Evolutionary conservation across 768 basidiomycete genomes (phyloP), one percentile per base, ranked within the genome.

Genomic region (Panellus pusillus): DNA sequence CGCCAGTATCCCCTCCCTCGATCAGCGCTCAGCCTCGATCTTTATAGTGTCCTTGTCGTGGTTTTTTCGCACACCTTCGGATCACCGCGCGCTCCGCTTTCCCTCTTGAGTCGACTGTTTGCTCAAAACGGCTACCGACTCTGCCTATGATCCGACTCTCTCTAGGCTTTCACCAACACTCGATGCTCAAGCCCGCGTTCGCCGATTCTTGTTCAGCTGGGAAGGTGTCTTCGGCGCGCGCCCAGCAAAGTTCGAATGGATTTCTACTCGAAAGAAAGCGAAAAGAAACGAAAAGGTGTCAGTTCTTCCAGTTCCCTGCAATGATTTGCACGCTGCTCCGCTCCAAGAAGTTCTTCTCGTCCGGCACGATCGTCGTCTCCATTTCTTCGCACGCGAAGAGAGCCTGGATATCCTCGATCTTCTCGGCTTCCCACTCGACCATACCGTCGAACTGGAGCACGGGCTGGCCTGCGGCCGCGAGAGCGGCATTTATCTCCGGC

Each of bases 151-250:
- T n/a, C n/a, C n/a, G n/a, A n/a, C n/a, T n/a, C n/a, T n/a, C n/a
- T n/a, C n/a, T n/a, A n/a, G n/a, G n/a, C n/a, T n/a, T n/a, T n/a
- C n/a, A n/a, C n/a, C n/a, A n/a, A n/a, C n/a, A n/a, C n/a, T n/a
- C n/a, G n/a, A n/a, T n/a, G n/a, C n/a, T n/a, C n/a, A n/a, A n/a
- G n/a, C n/a, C n/a, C n/a, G n/a, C n/a, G n/a, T n/a, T n/a, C n/a
- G n/a, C n/a, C n/a, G n/a, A n/a, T n/a, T n/a, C n/a, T n/a, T n/a
- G n/a, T n/a, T n/a, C n/a, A n/a, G n/a, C n/a, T n/a, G n/a, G n/a
- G n/a, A n/a, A n/a, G n/a, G n/a, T n/a, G n/a, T n/a, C n/a, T 96
- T 96, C 65, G 94, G 94, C 0, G 71, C 78, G 50, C 74, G 94
- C 54, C 74, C 75, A 78, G 70, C 39, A 35, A 44, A 44, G 12